Evolutionary conservation across 2,329 filamentous ascomycete species (phyloP), one percentile per base, ranked within the genome.

Genomic region (Pseudodiploospora longispora): DNA sequence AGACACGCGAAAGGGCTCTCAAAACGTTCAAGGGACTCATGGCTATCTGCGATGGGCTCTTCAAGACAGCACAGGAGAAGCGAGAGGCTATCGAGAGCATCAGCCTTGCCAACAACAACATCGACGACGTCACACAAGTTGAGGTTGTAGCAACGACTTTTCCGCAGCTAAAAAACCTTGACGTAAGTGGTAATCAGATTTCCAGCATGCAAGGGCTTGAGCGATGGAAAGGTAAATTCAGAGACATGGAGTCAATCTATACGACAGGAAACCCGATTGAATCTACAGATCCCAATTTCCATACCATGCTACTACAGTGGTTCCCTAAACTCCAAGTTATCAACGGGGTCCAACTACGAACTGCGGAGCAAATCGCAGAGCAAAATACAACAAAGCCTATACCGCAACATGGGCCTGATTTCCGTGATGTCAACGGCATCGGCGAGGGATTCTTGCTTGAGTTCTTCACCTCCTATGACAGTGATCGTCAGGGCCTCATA

Each of bases 21-120:
- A 98, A 96, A 62, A 86, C 95, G 50, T 96, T 97, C 67, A 87
- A 86, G 42, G 91, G 87, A 1, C 73, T 97, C 49, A 95, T 97
- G 86, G 81, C 80, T 47, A 82, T 96, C 38, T 89, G 87, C 60
- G 82, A 94, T 42, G 70, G 79, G 48, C 76, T 84, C 12, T 95
- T 95, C 68, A 82, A 83, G 52, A 82, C 76, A 2, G 60, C 76
- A 9, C 72, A 83, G 48, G 82, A 84, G 40, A 90, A 90, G 62
- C 77, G 81, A 40, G 83, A 89, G 38, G 83, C 84, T 4, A 83
- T 98, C 40, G 71, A 83, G 51, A 91, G 87, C 58, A 83, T 97
- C 55, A 87, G 83, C 33, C 75, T 98, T 9, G 82, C 85, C 12
- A 79, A 80, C 60, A 97, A 97, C 64, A 80, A 80, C 48, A 80